Percentiles rank a stretch among this genome's conserved stretches.
Conservation (phyloP, 768 basidiomycete species). For the Polyporus arcularius region DNA sequence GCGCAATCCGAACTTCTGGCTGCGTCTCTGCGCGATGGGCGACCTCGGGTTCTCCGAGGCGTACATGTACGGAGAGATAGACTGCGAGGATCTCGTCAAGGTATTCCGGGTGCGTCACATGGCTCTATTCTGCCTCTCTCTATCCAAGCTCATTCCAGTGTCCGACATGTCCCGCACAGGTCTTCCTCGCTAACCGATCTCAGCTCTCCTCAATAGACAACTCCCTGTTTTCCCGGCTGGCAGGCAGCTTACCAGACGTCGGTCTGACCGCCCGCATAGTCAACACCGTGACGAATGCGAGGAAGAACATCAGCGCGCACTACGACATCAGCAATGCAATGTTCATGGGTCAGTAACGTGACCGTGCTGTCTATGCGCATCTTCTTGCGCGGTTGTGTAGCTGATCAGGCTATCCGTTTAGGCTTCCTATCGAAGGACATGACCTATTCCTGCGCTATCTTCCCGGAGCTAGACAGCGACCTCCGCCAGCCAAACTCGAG, state of each 20-base stretch:
- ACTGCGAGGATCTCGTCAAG: slow-evolving; percentile 63
- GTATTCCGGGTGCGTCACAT: slow-evolving; percentile 55
- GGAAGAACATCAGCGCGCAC: slow-evolving; percentile 72
- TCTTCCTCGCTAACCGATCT: slow-evolving; percentile 60
- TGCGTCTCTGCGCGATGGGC: slow-evolving; percentile 56
- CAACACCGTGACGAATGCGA: slow-evolving; percentile 64
- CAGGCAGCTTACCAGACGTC: slow-evolving; percentile 50
- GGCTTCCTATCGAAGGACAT: slow-evolving; percentile 68
- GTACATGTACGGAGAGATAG: slow-evolving; percentile 78
- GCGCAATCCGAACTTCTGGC: slow-evolving; percentile 52
- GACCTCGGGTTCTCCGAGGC: slow-evolving; percentile 78
- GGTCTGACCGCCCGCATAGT: slow-evolving; percentile 62
- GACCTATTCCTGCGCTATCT: slow-evolving; percentile 79
- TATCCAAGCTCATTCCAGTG: neutral
- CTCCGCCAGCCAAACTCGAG: slow-evolving; percentile 28
- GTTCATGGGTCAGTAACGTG: slow-evolving; percentile 52
- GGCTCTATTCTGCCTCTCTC: neutral
- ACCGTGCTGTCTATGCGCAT: neutral
- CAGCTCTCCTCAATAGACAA: slow-evolving; percentile 52
- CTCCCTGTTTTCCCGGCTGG: slow-evolving; percentile 47
- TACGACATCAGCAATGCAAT: slow-evolving; percentile 80
- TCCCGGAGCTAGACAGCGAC: slow-evolving; percentile 63
- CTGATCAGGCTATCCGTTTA: neutral
- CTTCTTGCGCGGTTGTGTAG: neutral
- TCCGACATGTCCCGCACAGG: slow-evolving; percentile 36